A percentile compares a stretch with the other conserved stretches of the same genome.
Conservation (phyloP, 2,329 filamentous ascomycete species). For the Pseudocercospora macadamiae region DNA sequence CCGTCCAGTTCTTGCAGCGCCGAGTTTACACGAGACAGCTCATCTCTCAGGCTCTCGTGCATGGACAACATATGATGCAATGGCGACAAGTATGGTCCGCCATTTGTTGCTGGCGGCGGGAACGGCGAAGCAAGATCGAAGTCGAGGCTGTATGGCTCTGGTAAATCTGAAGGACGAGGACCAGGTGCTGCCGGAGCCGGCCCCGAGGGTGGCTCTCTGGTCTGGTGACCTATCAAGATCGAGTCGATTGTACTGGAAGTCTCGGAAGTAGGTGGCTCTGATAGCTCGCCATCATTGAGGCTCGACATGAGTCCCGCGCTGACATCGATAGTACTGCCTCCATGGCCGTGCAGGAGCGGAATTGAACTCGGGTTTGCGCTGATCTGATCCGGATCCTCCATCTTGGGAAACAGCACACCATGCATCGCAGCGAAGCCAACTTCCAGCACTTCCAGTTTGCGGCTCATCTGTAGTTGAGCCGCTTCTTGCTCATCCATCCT, state of each 20-base stretch:
- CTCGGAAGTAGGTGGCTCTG: neutral
- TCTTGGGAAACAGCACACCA: slow-evolving; percentile 40
- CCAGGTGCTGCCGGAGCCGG: slow-evolving; percentile 24
- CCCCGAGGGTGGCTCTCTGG: slow-evolving; percentile 9
- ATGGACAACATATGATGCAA: slow-evolving; percentile 63
- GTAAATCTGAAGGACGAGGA: slow-evolving; percentile 27
- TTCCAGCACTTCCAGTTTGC: slow-evolving; percentile 51
- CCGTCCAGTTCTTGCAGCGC: slow-evolving; percentile 63
- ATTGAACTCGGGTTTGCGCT: slow-evolving; percentile 30
- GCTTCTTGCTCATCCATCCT: slow-evolving; percentile 49
- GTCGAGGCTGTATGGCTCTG: slow-evolving; percentile 30
- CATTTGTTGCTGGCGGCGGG: slow-evolving; percentile 28
- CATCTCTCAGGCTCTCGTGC: slow-evolving; percentile 63
- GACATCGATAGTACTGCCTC: neutral
- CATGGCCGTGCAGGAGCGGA: slow-evolving; percentile 22
- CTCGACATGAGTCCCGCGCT: neutral
- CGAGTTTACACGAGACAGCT: slow-evolving; percentile 58
- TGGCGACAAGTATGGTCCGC: slow-evolving; percentile 48
- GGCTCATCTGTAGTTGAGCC: slow-evolving; percentile 45
- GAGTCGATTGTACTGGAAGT: slow-evolving; percentile 5
- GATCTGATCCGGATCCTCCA: slow-evolving; percentile 23
- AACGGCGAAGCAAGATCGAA: slow-evolving; percentile 34
- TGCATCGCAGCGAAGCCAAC: slow-evolving; percentile 48
- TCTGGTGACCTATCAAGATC: neutral
- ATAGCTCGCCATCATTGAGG: slow-evolving; percentile 5